phyloP scores from a whole-genome alignment of 2,329 filamentous ascomycete species.

The Apiospora hydei region DNA sequence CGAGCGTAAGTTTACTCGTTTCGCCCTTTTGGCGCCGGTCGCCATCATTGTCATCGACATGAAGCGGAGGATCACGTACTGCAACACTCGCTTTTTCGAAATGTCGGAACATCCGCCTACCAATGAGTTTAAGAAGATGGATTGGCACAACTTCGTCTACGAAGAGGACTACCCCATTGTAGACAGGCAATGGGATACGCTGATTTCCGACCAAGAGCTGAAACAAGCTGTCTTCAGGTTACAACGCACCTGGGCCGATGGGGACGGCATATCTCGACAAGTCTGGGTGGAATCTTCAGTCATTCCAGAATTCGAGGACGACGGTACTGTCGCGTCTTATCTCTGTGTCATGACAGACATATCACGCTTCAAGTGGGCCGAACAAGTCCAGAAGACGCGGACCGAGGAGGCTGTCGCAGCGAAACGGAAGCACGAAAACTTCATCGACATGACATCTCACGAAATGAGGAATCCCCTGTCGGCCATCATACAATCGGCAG shows the following conservation, averaged over 20 bases:
- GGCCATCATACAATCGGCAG: constrained; percentile 77
- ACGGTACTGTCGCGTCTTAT: constrained; percentile 73
- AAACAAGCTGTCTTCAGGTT: constrained; percentile 79
- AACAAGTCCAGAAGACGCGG: constrained; percentile 78
- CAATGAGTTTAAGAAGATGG: constrained; percentile 62
- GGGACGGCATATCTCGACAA: constrained; percentile 68
- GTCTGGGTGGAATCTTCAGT: constrained; percentile 77
- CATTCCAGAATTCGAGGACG: constrained; percentile 72
- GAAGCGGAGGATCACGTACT: constrained; percentile 75
- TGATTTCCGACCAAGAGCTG: constrained; percentile 67
- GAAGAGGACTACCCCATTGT: constrained; percentile 69
- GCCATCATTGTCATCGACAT: constrained; percentile 85
- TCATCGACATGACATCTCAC: constrained; percentile 77
- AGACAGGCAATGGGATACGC: constrained; percentile 65
- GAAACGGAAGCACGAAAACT: constrained; percentile 75
- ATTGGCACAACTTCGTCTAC: constrained; percentile 76
- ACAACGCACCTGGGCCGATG: constrained; percentile 70
- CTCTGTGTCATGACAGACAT: constrained; percentile 88
- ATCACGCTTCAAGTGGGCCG: constrained; percentile 83
- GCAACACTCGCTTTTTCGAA: constrained; percentile 80
- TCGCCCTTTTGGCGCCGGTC: constrained; percentile 84
- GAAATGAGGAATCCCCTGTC: constrained; percentile 81
- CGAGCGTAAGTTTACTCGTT: constrained; percentile 81
- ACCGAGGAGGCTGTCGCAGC: constrained; percentile 83
- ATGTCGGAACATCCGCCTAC: constrained; percentile 70